Base-by-base conservation (phyloP, 331 rosid species). In the Saraca asoca region DNA sequence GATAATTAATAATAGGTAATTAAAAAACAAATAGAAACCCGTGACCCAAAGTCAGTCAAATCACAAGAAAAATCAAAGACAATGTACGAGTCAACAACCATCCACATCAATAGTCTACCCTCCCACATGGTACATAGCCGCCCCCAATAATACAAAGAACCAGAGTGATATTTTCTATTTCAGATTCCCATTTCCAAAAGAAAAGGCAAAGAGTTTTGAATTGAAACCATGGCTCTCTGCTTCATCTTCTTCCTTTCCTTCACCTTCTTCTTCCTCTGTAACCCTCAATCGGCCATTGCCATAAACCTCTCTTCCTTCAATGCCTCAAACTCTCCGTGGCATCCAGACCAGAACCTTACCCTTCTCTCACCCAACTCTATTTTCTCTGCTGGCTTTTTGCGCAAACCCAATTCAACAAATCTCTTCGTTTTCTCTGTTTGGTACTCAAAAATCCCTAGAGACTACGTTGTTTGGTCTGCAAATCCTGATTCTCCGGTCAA, bases 341-440 rank as follows among this genome's bases (percentile, higher is more conserved):
- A 5, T 0, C 89, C 91, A 9, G 4, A 17, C 15, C 75, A 75
- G 58, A 85, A 85, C 69, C 83, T 0, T 20, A 64, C 41, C 57
- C 83, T 92, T 19, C 37, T 67, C 58, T 93, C 96, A 12, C 79
- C 77, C 12, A 79, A 81, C 77, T 72, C 81, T 33, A 48, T 51
- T 44, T 89, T 92, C 83, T 55, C 85, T 33, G 89, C 95, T 9
- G 96, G 96, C 2, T 89, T 89, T 62, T 57, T 9, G 4, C 66
- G 12, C 46, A 17, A 42, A 7, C 73, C 89, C 14, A 44, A 37
- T 9, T 51, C 78, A 18, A n/a, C n/a, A 24, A 75, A 74, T 53
- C 78, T 49, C 73, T 87, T 56, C 86, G 57, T 62, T 42, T 92
- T 92, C 88, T 87, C 96, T 7, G 52, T 92, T 52, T 87, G 93